Percentiles rank a stretch among this genome's conserved stretches.
phyloP scores from a whole-genome alignment of 2,329 filamentous ascomycete species.

The Paecilomyces variotii region DNA sequence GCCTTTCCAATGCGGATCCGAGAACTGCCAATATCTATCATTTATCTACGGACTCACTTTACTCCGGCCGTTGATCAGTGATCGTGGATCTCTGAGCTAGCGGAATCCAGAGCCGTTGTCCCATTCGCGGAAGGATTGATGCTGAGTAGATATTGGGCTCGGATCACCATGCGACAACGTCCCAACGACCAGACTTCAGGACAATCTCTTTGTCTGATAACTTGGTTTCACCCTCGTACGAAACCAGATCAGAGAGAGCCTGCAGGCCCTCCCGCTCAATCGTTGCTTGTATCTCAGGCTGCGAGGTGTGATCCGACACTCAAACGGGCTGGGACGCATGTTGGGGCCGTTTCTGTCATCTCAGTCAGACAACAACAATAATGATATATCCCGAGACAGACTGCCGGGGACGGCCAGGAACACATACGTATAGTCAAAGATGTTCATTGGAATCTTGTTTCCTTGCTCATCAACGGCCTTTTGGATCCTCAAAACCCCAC shows the following conservation, averaged over 20 bases:
- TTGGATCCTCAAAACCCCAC: constrained; percentile 49
- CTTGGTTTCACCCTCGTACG: constrained; percentile 49
- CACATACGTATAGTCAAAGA: constrained; percentile 48
- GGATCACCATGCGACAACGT: not conserved
- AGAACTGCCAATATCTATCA: not conserved
- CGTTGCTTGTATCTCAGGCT: constrained; percentile 41
- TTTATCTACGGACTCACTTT: too few relatives aligned
- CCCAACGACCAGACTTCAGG: not conserved
- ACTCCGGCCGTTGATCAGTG: not conserved
- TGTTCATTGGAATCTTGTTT: constrained; percentile 46
- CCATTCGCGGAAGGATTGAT: not conserved
- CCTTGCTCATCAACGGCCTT: constrained; percentile 35
- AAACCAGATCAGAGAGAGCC: constrained; percentile 44
- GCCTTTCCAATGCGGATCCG: not conserved
- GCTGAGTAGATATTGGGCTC: not conserved
- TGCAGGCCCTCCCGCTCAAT: constrained; percentile 47
- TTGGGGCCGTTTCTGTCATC: constrained; percentile 47
- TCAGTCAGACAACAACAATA: not conserved
- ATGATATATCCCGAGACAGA: not conserved
- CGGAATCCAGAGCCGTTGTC: not conserved
- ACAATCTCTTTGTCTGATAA: constrained; percentile 33
- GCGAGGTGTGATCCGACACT: constrained; percentile 46
- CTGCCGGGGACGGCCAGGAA: constrained; percentile 1
- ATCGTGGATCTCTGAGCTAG: not conserved
- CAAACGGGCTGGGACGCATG: constrained; percentile 50